phyloP scores from a whole-genome alignment of 371 early-diverging fungal species.

The Haplosporangium sp. region DNA sequence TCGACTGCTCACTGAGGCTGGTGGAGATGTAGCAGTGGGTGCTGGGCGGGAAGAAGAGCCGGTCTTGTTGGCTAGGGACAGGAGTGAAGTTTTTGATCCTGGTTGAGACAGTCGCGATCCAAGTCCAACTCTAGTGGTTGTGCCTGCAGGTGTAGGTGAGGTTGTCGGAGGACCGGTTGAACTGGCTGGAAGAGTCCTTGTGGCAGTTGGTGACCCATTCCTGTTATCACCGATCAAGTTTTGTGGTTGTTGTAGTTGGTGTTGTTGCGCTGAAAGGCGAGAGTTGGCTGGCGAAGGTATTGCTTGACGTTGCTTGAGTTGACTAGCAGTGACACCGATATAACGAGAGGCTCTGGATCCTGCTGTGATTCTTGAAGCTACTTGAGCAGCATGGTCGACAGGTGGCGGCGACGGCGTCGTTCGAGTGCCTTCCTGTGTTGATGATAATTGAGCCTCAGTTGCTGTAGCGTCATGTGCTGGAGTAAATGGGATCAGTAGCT shows the following conservation, averaged over 20 bases:
- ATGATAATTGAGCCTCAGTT: background rate
- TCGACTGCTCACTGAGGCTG: slow-evolving; percentile 14
- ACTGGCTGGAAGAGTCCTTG: background rate
- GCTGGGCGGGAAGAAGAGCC: slow-evolving; percentile 3
- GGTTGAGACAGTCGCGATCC: slow-evolving; percentile 25
- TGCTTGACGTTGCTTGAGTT: slow-evolving; percentile 61
- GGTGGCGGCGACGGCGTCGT: slow-evolving; percentile 17
- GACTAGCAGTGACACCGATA: slow-evolving; percentile 69
- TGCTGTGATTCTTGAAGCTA: slow-evolving; percentile 59
- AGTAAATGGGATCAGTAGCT: slow-evolving; percentile 43
- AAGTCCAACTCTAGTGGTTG: slow-evolving; percentile 12
- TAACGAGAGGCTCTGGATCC: slow-evolving; percentile 72
- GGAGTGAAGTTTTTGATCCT: slow-evolving; percentile 15
- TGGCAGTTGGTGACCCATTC: slow-evolving; percentile 8
- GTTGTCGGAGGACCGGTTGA: slow-evolving; percentile 15
- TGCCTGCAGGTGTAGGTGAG: slow-evolving; percentile 21
- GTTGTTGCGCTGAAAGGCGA: slow-evolving; percentile 11
- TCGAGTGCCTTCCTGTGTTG: slow-evolving; percentile 12
- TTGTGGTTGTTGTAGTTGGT: background rate
- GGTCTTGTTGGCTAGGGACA: slow-evolving; percentile 8
- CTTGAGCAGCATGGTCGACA: slow-evolving; percentile 53
- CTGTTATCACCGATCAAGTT: background rate
- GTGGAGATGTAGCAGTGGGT: slow-evolving; percentile 16
- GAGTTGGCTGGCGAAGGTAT: slow-evolving; percentile 38
- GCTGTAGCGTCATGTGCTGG: slow-evolving; percentile 32